These are phyloP conservation scores for Cladosporium sp. DNA, from an alignment of 2,329 filamentous ascomycete species.

Conservation along the genomic window DNA sequence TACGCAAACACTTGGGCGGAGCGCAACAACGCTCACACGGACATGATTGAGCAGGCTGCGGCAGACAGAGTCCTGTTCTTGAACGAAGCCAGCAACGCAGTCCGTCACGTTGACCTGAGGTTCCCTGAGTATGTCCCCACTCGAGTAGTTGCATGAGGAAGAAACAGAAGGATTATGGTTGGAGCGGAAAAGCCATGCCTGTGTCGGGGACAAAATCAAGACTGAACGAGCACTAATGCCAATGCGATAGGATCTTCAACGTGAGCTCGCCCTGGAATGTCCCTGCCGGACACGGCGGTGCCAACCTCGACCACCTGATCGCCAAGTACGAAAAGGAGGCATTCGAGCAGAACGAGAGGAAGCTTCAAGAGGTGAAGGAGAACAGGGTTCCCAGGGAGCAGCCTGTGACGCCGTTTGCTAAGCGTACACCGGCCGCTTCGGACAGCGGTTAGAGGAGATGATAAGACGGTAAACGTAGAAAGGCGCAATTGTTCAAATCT, in stretches of 20 bases:
- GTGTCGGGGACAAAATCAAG: neutral
- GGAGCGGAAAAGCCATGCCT: neutral
- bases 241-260: constrained; percentile 52
- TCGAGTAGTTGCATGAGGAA: neutral
- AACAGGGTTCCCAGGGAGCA: constrained; percentile 31
- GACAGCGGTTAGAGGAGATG: constrained; percentile 7
- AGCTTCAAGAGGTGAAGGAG: constrained; percentile 39
- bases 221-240: neutral
- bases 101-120: constrained; percentile 47
- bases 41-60: constrained; percentile 57
- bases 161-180: neutral
- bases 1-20: constrained; percentile 48
- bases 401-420: constrained; percentile 22
- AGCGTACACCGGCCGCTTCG: constrained; percentile 19
- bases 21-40: constrained; percentile 55
- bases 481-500: constrained; percentile 6
- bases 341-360: constrained; percentile 51
- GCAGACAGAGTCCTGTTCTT: constrained; percentile 56
- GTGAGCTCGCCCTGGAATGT: constrained; percentile 58
- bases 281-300: constrained; percentile 51
- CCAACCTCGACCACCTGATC: constrained; percentile 54
- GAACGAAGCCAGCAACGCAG: constrained; percentile 40
- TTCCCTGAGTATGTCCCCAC: constrained; percentile 56
- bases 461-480: neutral
- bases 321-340: constrained; percentile 57